phyloP scores from a whole-genome alignment of 139 green algal genomes.

The Micractinium conductrix region DNA sequence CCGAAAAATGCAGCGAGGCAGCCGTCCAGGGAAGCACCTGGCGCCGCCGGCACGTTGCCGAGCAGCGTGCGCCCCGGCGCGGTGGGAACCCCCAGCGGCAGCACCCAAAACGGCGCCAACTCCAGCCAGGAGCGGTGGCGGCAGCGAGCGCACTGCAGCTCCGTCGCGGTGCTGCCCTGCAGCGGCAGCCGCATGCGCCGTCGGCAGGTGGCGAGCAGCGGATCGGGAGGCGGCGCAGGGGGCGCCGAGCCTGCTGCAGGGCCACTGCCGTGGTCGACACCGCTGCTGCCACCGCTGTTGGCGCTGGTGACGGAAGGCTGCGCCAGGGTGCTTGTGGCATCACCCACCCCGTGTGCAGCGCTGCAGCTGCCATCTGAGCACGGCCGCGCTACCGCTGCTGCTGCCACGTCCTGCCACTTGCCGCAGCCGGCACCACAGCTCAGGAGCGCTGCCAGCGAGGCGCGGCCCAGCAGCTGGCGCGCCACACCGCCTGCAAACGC shows the following conservation, averaged over 20 bases:
- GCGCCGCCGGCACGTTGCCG: slow-evolving; percentile 6
- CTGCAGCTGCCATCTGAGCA: background rate
- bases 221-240: background rate
- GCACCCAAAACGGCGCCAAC: slow-evolving; percentile 21
- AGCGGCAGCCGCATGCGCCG: background rate
- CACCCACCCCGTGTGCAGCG: background rate
- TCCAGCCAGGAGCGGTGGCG: slow-evolving; percentile 5
- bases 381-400: no score
- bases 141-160: slow-evolving; percentile 37
- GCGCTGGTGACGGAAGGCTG: background rate
- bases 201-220: background rate
- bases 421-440: background rate
- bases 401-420: no score
- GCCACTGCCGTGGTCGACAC: no score
- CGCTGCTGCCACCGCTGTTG: no score
- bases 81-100: slow-evolving; percentile 22
- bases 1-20: slow-evolving; percentile 5
- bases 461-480: background rate
- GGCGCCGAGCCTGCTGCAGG: no score
- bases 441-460: slow-evolving; percentile 6
- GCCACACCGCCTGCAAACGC: background rate
- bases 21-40: background rate
- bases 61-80: background rate
- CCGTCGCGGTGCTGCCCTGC: background rate
- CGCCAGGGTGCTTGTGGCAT: background rate